Percentiles rank a stretch among this genome's conserved stretches.
Conservation (phyloP, 306 rosid species). For the Cercis canadensis region DNA sequence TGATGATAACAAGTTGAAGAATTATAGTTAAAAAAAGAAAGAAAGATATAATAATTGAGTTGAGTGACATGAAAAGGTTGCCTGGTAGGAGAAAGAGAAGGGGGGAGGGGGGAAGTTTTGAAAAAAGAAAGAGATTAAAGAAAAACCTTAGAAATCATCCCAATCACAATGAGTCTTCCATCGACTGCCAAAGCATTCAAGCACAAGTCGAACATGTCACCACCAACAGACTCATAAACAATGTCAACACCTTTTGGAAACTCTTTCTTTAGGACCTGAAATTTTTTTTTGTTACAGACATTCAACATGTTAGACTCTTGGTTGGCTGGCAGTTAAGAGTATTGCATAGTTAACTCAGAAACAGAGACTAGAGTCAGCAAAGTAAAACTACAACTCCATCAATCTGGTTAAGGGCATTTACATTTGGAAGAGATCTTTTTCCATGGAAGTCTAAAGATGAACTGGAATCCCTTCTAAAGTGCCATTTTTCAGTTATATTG, state of each 20-base stretch:
- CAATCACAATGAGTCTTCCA: slow-evolving; percentile 86
- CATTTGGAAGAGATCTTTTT: background rate
- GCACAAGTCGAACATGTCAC: slow-evolving; percentile 88
- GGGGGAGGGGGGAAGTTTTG: background rate
- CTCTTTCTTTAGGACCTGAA: slow-evolving; percentile 78
- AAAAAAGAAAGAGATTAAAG: slow-evolving; percentile 21
- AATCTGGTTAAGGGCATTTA: background rate
- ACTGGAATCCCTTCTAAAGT: background rate
- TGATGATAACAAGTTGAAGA: too few species aligned
- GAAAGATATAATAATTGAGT: too few species aligned
- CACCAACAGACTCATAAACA: slow-evolving; percentile 96
- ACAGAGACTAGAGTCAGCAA: slow-evolving; percentile 3
- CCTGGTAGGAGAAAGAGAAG: background rate
- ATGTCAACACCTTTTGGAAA: slow-evolving; percentile 83
- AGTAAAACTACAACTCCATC: background rate
- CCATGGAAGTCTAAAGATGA: too few species aligned
- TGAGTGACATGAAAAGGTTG: slow-evolving; percentile 14
- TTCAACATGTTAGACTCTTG: slow-evolving; percentile 1
- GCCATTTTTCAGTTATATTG: slow-evolving; percentile 3
- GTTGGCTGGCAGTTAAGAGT: background rate
- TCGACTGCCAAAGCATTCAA: slow-evolving; percentile 82
- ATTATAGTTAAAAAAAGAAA: too few species aligned
- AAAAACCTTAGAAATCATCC: slow-evolving; percentile 97
- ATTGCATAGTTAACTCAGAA: slow-evolving; percentile 20
- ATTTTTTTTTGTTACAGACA: slow-evolving; percentile 27